Percentiles rank a stretch among this genome's conserved stretches.
Conservation (phyloP, 768 basidiomycete species). For the Pholiota conissans region DNA sequence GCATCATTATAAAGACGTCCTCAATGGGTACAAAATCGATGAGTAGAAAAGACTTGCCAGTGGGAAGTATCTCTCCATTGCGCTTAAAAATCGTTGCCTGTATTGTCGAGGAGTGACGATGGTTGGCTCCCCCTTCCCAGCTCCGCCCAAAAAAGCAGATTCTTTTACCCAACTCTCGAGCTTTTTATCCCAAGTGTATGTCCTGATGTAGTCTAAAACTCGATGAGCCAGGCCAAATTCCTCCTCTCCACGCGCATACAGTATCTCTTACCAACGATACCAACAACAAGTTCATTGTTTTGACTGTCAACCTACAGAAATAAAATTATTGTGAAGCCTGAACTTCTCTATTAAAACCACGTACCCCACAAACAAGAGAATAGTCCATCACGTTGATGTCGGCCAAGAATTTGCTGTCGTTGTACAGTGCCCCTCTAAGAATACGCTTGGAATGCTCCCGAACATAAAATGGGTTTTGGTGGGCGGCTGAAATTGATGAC, state of each 20-base stretch:
- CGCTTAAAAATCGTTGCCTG: constrained; percentile 79
- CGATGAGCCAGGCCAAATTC: neutral
- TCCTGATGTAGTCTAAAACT: constrained; percentile 82
- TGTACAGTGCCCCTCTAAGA: constrained; percentile 84
- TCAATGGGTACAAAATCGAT: too few species aligned
- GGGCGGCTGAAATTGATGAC: constrained; percentile 54
- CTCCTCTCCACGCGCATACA: neutral
- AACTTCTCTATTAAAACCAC: constrained; percentile 9
- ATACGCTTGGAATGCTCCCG: constrained; percentile 97
- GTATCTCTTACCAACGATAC: constrained; percentile 85
- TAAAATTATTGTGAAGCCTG: neutral
- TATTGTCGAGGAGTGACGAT: constrained; percentile 97
- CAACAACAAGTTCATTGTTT: constrained; percentile 90
- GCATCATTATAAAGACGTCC: too few species aligned
- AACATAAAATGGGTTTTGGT: constrained; percentile 87
- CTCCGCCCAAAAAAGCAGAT: constrained; percentile 82
- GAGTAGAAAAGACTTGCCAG: constrained; percentile 57
- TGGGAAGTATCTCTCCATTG: constrained; percentile 90
- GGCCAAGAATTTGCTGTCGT: constrained; percentile 93
- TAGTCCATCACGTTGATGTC: constrained; percentile 99
- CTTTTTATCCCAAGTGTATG: constrained; percentile 98
- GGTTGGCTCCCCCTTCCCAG: constrained; percentile 87
- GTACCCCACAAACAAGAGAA: constrained; percentile 84
- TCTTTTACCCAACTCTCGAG: constrained; percentile 99
- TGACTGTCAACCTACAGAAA: constrained; percentile 71